These are phyloP conservation scores for Brassica balearica DNA, from an alignment of 441 rosid species.

Conservation along the genomic window DNA sequence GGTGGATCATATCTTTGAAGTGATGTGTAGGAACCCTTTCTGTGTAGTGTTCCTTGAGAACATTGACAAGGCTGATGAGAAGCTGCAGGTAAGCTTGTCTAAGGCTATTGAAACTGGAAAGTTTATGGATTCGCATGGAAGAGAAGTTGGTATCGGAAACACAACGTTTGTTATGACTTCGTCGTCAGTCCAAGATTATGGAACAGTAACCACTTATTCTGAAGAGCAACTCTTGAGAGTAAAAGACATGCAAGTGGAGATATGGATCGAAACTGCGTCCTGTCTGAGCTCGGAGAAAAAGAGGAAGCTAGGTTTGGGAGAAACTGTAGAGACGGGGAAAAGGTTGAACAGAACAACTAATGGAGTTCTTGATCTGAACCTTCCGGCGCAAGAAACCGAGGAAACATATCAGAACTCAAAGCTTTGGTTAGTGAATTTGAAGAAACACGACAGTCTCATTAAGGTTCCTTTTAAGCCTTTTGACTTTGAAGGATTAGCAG, in stretches of 20 bases:
- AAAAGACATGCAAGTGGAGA: constrained; percentile 55
- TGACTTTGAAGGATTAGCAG: constrained; percentile 66
- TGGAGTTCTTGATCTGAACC: constrained; percentile 71
- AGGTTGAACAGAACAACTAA: constrained; percentile 51
- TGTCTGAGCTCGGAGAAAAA: constrained; percentile 48
- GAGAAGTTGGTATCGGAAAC: constrained; percentile 68
- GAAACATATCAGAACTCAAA: constrained; percentile 46
- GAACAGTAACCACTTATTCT: constrained; percentile 41
- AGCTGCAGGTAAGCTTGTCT: constrained; percentile 55
- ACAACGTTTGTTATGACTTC: constrained; percentile 69
- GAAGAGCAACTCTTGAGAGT: constrained; percentile 65
- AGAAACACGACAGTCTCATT: constrained; percentile 48
- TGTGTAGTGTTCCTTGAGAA: constrained; percentile 84
- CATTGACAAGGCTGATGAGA: constrained; percentile 74
- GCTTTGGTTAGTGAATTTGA: constrained; percentile 65
- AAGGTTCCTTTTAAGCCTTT: constrained; percentile 71
- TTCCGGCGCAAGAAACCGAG: constrained; percentile 67
- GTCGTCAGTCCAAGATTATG: constrained; percentile 31
- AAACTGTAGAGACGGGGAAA: constrained; percentile 48
- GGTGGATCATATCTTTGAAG: constrained; percentile 70
- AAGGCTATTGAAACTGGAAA: constrained; percentile 70
- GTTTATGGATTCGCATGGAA: constrained; percentile 71
- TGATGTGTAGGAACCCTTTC: constrained; percentile 67
- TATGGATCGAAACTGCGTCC: constrained; percentile 51
- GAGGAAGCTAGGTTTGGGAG: constrained; percentile 59